phyloP scores from a whole-genome alignment of 805 yeast species.

The Saccharomyces kudriavzevii region DNA sequence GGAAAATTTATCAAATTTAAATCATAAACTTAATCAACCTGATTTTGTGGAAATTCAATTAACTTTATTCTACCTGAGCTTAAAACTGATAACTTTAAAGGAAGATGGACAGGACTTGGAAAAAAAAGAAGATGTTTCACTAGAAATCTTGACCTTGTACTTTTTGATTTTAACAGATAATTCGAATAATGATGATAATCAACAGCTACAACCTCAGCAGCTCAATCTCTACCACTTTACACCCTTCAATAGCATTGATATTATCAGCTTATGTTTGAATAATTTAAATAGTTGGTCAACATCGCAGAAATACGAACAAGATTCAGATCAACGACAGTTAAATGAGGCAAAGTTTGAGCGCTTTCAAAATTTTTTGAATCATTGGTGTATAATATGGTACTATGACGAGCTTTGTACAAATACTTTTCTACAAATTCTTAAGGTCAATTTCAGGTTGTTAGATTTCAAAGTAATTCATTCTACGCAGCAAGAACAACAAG shows the following conservation, averaged over 20 bases:
- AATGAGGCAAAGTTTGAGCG: not conserved
- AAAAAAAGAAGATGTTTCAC: constrained; percentile 17
- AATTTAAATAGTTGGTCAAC: constrained; percentile 18
- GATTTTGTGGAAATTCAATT: constrained; percentile 25
- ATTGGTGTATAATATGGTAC: not conserved
- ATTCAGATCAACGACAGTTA: not conserved
- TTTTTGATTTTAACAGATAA: constrained; percentile 20
- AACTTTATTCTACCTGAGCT: constrained; percentile 21
- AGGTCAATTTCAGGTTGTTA: not conserved
- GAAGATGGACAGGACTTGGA: not conserved
- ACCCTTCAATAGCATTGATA: constrained; percentile 23
- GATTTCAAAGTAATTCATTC: not conserved
- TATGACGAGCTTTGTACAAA: not conserved
- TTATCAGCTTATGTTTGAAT: constrained; percentile 19
- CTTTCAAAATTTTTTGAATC: not conserved
- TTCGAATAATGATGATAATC: constrained; percentile 6
- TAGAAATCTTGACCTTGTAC: constrained; percentile 26
- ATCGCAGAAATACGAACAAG: constrained; percentile 3
- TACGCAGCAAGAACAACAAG: not conserved
- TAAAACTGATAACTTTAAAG: constrained; percentile 3
- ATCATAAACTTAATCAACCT: constrained; percentile 6
- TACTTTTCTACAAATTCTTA: not conserved
- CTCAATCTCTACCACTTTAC: constrained; percentile 19
- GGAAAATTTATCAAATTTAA: not conserved
- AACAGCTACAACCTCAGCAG: constrained; percentile 16